These are phyloP conservation scores for Avicennia marina DNA, from an alignment of 257 asterid genomes.

Conservation along the genomic window DNA sequence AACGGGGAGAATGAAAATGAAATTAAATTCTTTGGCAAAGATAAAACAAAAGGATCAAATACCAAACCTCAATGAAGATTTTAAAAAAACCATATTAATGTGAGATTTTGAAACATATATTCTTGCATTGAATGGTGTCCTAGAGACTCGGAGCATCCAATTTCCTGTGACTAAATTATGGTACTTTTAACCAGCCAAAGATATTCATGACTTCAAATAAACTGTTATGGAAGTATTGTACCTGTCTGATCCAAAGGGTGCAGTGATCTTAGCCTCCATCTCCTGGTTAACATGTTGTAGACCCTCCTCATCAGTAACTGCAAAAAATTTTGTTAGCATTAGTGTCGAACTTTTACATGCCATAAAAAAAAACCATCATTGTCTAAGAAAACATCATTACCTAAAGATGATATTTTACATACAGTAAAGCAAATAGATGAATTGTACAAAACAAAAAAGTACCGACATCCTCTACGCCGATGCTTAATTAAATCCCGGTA, in stretches of 20 bases:
- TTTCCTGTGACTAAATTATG: conserved; percentile 2
- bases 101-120: background rate
- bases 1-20: background rate
- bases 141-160: background rate
- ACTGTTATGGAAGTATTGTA: conserved; percentile 14
- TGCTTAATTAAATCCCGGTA: conserved; percentile 99
- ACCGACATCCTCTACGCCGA: conserved; percentile 99
- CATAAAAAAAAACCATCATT: conserved; percentile 4
- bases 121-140: background rate
- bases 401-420: conserved; percentile 19
- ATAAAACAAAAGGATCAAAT: background rate
- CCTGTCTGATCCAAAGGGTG: conserved; percentile 83
- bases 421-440: conserved; percentile 25
- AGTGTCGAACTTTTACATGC: background rate
- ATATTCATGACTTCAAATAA: background rate
- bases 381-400: conserved; percentile 14
- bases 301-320: conserved; percentile 94
- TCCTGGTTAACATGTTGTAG: conserved; percentile 78
- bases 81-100: background rate
- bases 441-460: conserved; percentile 57
- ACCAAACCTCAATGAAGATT: background rate
- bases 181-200: background rate
- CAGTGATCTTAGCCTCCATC: conserved; percentile 82
- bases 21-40: background rate
- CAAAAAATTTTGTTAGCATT: conserved; percentile 28